Evolutionary conservation across 2,329 filamentous ascomycete genomes (phyloP).

Genomic region (Pestalotiopsis sp.): DNA sequence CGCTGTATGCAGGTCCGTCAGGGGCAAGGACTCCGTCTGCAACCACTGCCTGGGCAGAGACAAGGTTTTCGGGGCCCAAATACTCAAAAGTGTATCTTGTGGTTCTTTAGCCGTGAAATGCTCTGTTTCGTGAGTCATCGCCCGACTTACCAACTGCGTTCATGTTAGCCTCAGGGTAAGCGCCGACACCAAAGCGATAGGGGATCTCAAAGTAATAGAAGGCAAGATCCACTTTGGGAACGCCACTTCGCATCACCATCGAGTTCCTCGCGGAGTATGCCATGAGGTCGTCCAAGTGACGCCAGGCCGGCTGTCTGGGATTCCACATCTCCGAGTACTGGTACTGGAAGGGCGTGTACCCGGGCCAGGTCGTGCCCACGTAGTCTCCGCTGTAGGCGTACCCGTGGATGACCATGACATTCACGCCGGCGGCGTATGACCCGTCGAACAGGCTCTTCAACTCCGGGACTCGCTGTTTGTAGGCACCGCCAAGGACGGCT

Average conservation of each 20-base stretch:
- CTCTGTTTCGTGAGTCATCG: background rate
- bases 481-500: slow-evolving; percentile 18
- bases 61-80: slow-evolving; percentile 21
- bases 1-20: slow-evolving; percentile 25
- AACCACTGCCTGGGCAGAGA: slow-evolving; percentile 11
- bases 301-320: slow-evolving; percentile 21
- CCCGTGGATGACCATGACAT: slow-evolving; percentile 24
- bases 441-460: slow-evolving; percentile 18
- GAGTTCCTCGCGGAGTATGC: slow-evolving; percentile 21
- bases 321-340: slow-evolving; percentile 25
- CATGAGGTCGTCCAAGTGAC: slow-evolving; percentile 20
- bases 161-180: slow-evolving; percentile 15
- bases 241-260: slow-evolving; percentile 20
- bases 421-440: slow-evolving; percentile 24
- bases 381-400: slow-evolving; percentile 22
- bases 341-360: slow-evolving; percentile 24
- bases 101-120: background rate
- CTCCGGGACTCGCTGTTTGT: slow-evolving; percentile 18
- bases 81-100: slow-evolving; percentile 24
- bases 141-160: slow-evolving; percentile 14
- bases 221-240: slow-evolving; percentile 23
- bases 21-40: slow-evolving; percentile 19
- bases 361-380: slow-evolving; percentile 24
- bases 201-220: slow-evolving; percentile 21
- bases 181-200: slow-evolving; percentile 8